Base-by-base conservation (phyloP, 441 rosid genomes). In the Populus trichocarpa region DNA sequence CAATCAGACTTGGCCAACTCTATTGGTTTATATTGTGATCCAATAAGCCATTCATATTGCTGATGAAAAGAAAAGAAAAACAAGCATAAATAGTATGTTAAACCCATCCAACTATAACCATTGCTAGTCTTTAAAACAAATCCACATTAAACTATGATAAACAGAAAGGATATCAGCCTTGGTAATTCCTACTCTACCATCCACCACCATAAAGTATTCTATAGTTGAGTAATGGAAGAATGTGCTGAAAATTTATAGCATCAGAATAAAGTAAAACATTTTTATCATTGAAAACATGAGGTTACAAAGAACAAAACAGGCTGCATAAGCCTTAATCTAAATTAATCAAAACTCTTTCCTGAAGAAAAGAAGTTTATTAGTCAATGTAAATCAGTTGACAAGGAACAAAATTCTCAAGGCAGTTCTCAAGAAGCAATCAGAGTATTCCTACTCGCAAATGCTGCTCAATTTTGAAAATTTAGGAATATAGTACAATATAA, bases 11-110 rank as follows among this genome's bases (percentile, higher is more conserved):
- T 97, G 69, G 77, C 89, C 87, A 93, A 83, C 88, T 97, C 99
- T 91, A 89, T 25, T 25, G 25, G 25, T 25, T 25, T n/a, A n/a
- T n/a, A n/a, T n/a, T n/a, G n/a, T n/a, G n/a, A n/a, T n/a, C n/a
- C n/a, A n/a, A n/a, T n/a, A 32, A 97, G 90, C 98, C 98, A 94
- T 79, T 91, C 97, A 83, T 87, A 94, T 89, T 93, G 98, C 98
- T 97, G 89, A 40, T 72, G 30, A 28, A 28, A 28, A 28, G 30
- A 28, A 28, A 50, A 53, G 63, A 67, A 16, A 8, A 16, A 71
- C 30, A 69, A 69, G 53, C 67, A 72, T 65, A 46, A 26, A 33
- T 63, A 26, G 42, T 22, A 69, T 53, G 61, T 18, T 53, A 30
- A 73, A 63, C n/a, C 25, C 16, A 71, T 46, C 66, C 42, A 81